Evolutionary conservation across 139 green algal genomes (phyloP).

Genomic region (Chlamydomonas asymmetrica): DNA sequence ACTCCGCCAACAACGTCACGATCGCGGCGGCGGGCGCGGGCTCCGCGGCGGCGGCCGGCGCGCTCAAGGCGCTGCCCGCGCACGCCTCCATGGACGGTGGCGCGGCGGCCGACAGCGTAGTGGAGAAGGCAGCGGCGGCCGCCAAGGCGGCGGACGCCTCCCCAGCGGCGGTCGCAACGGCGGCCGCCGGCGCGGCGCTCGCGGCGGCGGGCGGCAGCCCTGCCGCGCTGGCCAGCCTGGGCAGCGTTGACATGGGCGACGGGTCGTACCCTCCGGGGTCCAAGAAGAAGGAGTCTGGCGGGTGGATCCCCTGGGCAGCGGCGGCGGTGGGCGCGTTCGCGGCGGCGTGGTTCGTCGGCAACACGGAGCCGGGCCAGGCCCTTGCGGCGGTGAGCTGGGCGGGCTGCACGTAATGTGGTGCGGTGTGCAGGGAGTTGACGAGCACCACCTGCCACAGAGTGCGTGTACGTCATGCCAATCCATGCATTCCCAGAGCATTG

Average conservation of each 20-base stretch:
- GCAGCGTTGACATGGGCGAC: background rate
- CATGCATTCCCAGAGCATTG: no score
- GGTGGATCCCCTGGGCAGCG: background rate
- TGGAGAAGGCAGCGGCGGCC: background rate
- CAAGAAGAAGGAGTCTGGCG: background rate
- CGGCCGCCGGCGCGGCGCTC: background rate
- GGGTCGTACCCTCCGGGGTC: background rate
- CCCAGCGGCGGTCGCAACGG: background rate
- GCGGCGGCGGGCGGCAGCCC: background rate
- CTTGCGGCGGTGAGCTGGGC: constrained; percentile 2
- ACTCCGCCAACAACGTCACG: background rate
- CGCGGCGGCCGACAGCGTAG: background rate
- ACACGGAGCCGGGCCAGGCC: constrained; percentile 7
- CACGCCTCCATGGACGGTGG: background rate
- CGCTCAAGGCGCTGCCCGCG: constrained; percentile 14
- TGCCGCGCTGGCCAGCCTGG: background rate
- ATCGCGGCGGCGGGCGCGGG: background rate
- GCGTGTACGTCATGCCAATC: no score
- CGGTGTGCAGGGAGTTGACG: no score
- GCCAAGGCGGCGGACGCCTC: background rate
- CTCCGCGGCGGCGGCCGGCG: background rate
- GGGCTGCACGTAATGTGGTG: no score
- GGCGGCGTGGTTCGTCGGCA: constrained; percentile 25
- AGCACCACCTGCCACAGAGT: no score
- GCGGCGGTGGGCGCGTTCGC: constrained; percentile 15